phyloP scores from a whole-genome alignment of 768 basidiomycete species.

The Imleria badia region DNA sequence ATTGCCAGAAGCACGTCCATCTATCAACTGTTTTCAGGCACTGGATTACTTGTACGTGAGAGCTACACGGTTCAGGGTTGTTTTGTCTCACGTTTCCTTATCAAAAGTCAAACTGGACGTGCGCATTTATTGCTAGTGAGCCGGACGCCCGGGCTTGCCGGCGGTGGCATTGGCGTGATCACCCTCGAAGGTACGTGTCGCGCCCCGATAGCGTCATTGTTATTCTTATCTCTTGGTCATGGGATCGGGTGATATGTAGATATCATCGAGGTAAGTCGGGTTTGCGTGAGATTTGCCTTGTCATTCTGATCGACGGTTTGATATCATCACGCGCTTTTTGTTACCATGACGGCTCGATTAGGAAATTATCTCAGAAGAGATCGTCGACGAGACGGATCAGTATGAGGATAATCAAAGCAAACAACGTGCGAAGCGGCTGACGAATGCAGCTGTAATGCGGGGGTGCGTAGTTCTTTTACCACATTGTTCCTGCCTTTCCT shows the following conservation, averaged over 20 bases:
- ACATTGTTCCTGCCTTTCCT: too few relatives aligned
- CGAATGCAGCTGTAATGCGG: slow-evolving; percentile 75
- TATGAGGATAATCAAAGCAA: slow-evolving; percentile 88
- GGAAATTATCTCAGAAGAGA: slow-evolving; percentile 96
- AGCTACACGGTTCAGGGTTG: not conserved
- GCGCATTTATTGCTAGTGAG: slow-evolving; percentile 90
- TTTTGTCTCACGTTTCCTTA: slow-evolving; percentile 31
- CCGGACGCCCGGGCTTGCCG: slow-evolving; percentile 74
- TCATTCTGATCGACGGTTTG: not conserved
- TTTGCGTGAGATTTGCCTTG: slow-evolving; percentile 3
- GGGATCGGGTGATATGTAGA: slow-evolving; percentile 40
- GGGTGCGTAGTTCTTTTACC: slow-evolving; percentile 49
- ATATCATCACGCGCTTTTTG: not conserved
- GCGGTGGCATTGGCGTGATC: slow-evolving; percentile 89
- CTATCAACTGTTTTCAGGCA: slow-evolving; percentile 93
- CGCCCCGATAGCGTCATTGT: not conserved
- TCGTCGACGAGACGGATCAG: slow-evolving; percentile 92
- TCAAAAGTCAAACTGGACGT: slow-evolving; percentile 93
- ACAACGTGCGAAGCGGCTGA: slow-evolving; percentile 64
- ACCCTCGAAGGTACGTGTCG: slow-evolving; percentile 69
- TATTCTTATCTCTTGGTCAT: not conserved
- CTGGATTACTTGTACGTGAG: slow-evolving; percentile 80
- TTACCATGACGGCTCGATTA: slow-evolving; percentile 31
- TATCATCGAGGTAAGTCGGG: slow-evolving; percentile 60
- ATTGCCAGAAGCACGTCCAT: slow-evolving; percentile 84